Base-by-base conservation (phyloP, 1,139 yeast genomes). In the Yamadazyma taylorii region DNA sequence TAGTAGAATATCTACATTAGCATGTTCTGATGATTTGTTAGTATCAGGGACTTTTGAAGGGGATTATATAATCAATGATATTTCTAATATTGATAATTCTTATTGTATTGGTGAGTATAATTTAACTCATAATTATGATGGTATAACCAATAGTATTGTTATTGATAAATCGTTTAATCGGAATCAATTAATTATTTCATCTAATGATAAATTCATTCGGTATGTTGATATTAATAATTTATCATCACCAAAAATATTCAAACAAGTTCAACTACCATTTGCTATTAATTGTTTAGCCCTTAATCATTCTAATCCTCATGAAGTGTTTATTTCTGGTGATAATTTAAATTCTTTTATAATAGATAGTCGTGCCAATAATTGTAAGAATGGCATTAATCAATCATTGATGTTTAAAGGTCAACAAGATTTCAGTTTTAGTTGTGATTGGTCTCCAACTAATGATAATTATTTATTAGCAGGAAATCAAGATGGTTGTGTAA, bases 21-120 rank as follows among this genome's bases (percentile, higher is more conserved):
- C 75, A 8, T 68, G 77, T 37, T 61, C 75, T 11, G 52, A 64
- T 32, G 60, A 59, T n/a, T 52, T 65, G 19, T 54, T 78, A 17
- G 74, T 68, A 3, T 69, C 77, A 21, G 85, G 85, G 0, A 78
- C 84, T 0, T 73, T 77, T 41, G 74, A 70, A 40, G 85, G 85
- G 1, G 74, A 76, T 14, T 72, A 66, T 46, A 54, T 75, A 7
- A n/a, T 31, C 9, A 23, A 22, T 31, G 60, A 63, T 27, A 54
- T 67, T 9, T 42, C 59, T 12, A 52, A 56, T 33, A 55, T 63
- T 0, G 52, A 54, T 9, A 30, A 45, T n/a, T 50, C 65, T 2
- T 49, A 42, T 5, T 43, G 54, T 7, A 40, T 59, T 8, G 67
- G 67, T 1, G 75, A 69, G 44, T 67, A 60, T 37, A 55, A 58